Evolutionary conservation across 2,329 filamentous ascomycete genomes (phyloP).

Genomic region (Verticillium nonalfalfae): DNA sequence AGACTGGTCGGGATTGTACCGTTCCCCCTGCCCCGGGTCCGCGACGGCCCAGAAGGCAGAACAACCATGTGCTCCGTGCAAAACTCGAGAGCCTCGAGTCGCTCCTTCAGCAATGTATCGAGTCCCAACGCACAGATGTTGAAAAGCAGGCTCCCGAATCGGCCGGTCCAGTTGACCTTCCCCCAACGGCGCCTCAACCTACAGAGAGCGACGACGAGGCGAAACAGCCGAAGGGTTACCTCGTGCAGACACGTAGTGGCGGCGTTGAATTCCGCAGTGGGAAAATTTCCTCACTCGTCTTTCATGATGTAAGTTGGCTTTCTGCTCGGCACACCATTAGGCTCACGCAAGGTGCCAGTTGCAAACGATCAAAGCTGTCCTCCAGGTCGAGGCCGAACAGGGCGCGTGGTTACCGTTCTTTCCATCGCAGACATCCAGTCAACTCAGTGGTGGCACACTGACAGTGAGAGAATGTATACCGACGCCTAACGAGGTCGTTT

Average conservation of each 20-base stretch:
- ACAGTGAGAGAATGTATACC: constrained; percentile 28
- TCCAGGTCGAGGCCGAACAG: constrained; percentile 40
- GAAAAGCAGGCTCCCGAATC: background rate
- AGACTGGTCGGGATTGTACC: constrained; percentile 1
- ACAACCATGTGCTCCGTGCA: constrained; percentile 2
- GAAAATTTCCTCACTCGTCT: background rate
- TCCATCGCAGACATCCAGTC: constrained; percentile 26
- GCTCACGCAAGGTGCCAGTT: constrained; percentile 28
- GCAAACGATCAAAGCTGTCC: constrained; percentile 50
- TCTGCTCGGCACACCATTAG: background rate
- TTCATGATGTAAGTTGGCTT: background rate
- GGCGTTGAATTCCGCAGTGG: constrained; percentile 3
- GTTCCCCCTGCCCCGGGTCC: background rate
- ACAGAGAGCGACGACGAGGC: background rate
- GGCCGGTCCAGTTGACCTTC: background rate
- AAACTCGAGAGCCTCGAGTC: constrained; percentile 2
- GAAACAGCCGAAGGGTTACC: background rate
- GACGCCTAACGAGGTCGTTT: constrained; percentile 26
- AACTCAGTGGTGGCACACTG: constrained; percentile 43
- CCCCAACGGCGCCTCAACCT: background rate
- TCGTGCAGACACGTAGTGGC: background rate
- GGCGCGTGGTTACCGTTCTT: constrained; percentile 36
- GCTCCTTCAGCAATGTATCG: background rate
- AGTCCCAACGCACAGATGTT: background rate
- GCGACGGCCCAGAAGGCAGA: constrained; percentile 1